Conservation (phyloP, 2,329 filamentous ascomycete species). For the Cladosporium colombiae region DNA sequence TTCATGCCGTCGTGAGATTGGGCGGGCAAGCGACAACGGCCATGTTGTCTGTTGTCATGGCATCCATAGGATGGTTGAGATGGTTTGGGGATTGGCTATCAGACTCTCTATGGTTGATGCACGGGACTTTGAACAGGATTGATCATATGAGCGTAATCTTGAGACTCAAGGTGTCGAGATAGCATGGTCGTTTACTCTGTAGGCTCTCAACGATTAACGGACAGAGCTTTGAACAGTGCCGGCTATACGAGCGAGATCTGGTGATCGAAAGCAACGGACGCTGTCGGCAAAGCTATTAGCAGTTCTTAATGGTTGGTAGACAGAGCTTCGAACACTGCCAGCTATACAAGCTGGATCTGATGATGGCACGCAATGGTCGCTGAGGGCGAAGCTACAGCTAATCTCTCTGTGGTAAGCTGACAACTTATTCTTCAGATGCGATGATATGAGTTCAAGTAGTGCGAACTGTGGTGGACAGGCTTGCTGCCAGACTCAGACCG, state of each 20-base stretch:
- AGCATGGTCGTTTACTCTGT: not conserved
- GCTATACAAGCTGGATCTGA: not conserved
- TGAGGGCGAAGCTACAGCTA: not conserved
- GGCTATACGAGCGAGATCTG: no score
- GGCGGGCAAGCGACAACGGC: not conserved
- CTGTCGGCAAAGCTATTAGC: no score
- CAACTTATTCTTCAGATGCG: not conserved
- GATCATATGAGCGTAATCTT: not conserved
- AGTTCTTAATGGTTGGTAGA: not conserved
- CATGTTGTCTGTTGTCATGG: not conserved
- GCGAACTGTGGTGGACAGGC: not conserved
- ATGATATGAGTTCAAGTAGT: not conserved
- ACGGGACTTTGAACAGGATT: not conserved
- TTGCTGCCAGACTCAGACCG: not conserved
- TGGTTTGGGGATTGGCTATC: not conserved
- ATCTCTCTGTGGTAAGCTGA: not conserved
- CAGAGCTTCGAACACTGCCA: not conserved
- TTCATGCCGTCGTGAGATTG: not conserved
- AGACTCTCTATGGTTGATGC: not conserved
- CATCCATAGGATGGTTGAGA: not conserved
- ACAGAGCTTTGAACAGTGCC: no score
- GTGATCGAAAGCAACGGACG: no score
- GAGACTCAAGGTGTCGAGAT: not conserved
- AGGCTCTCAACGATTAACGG: not conserved
- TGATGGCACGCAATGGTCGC: not conserved